Percentiles rank a stretch among this genome's conserved stretches.
phyloP scores from a whole-genome alignment of 2,329 filamentous ascomycete genomes.

The Zasmidium angulare region DNA sequence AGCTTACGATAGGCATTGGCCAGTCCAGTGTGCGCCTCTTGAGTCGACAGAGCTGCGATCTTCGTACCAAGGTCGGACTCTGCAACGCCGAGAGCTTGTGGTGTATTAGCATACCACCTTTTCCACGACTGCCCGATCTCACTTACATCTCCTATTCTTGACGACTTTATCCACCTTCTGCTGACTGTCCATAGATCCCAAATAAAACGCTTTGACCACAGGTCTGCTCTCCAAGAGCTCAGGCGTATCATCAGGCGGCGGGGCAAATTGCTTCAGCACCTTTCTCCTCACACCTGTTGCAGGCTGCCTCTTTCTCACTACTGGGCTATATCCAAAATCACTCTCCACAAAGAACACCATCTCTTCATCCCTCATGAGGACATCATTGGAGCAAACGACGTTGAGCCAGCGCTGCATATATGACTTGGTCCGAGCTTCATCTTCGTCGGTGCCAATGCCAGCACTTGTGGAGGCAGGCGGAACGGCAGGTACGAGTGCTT shows the following conservation, averaged over 20 bases:
- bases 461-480: constrained; percentile 93
- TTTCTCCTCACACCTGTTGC: constrained; percentile 93
- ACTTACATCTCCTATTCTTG: constrained; percentile 81
- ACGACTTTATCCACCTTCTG: constrained; percentile 96
- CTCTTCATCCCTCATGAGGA: constrained; percentile 92
- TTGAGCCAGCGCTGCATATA: constrained; percentile 94
- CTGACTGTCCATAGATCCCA: constrained; percentile 93
- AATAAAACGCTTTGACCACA: constrained; percentile 90
- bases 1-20: constrained; percentile 91
- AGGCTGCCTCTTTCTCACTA: constrained; percentile 93
- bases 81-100: constrained; percentile 79
- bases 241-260: constrained; percentile 93
- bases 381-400: constrained; percentile 85
- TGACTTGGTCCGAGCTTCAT: constrained; percentile 84
- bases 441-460: constrained; percentile 92
- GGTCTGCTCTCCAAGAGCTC: constrained; percentile 88
- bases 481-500: constrained; percentile 89
- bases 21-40: constrained; percentile 86
- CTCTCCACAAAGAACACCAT: constrained; percentile 99
- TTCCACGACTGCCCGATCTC: background rate
- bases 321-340: constrained; percentile 95
- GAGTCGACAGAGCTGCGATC: constrained; percentile 78
- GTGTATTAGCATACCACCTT: constrained; percentile 28
- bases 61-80: constrained; percentile 94
- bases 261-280: constrained; percentile 96